Percentiles rank a stretch among this genome's conserved stretches.
These are phyloP conservation scores for Puccinia horiana DNA, from an alignment of 1,284 basidiomycete genomes.

Conservation along the genomic window DNA sequence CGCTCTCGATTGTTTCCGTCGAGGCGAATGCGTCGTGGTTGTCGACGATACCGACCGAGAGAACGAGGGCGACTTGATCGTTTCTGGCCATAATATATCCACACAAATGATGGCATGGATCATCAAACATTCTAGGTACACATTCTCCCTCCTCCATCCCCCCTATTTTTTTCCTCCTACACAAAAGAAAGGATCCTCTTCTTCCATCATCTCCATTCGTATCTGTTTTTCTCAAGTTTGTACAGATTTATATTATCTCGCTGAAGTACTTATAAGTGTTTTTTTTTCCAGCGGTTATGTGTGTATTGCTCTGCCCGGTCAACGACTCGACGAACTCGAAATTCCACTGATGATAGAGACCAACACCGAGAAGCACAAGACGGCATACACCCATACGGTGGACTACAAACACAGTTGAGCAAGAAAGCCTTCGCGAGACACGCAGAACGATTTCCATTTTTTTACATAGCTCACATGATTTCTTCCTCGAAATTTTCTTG, in stretches of 20 bases:
- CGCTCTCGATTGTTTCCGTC: slow-evolving; percentile 73
- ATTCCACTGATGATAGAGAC: slow-evolving; percentile 91
- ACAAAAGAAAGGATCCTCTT: too few species aligned
- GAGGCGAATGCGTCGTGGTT: slow-evolving; percentile 87
- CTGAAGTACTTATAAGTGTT: slow-evolving; percentile 2
- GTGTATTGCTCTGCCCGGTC: slow-evolving; percentile 78
- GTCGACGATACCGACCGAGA: slow-evolving; percentile 92
- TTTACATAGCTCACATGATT: background rate
- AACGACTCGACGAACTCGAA: slow-evolving; percentile 75
- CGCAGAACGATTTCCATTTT: background rate
- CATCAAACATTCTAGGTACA: slow-evolving; percentile 87
- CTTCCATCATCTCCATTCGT: background rate
- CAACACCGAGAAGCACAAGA: slow-evolving; percentile 87
- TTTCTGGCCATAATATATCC: slow-evolving; percentile 76
- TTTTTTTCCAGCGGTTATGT: slow-evolving; percentile 81
- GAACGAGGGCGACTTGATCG: slow-evolving; percentile 92
- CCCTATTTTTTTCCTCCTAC: background rate
- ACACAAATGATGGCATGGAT: slow-evolving; percentile 99
- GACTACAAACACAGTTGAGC: slow-evolving; percentile 78
- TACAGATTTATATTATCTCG: background rate
- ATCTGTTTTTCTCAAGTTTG: too few species aligned
- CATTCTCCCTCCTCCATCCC: background rate
- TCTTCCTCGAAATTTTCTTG: slow-evolving; percentile 9
- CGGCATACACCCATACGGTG: slow-evolving; percentile 94
- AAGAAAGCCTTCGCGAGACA: background rate